Conservation (phyloP, 225 moss, liverwort and hornwort species). For the Bryum argenteum region DNA sequence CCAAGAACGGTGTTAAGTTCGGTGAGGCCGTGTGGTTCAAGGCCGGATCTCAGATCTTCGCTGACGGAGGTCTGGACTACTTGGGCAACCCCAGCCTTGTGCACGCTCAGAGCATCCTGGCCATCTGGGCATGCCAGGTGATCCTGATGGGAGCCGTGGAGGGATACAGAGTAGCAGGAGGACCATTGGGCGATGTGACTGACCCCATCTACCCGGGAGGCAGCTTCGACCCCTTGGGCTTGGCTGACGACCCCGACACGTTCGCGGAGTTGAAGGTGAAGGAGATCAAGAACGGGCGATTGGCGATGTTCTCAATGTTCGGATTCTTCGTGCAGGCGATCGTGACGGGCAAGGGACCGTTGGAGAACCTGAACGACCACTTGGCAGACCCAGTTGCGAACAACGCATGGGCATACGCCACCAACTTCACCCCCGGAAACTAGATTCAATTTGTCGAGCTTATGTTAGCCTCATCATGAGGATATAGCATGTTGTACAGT, state of each 20-base stretch:
- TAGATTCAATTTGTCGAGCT: neutral
- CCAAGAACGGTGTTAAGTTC: neutral
- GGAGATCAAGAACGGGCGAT: slow-evolving; percentile 25
- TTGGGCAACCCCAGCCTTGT: slow-evolving; percentile 34
- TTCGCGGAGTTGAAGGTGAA: slow-evolving; percentile 27
- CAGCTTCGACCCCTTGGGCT: slow-evolving; percentile 20
- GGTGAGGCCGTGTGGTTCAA: slow-evolving; percentile 38
- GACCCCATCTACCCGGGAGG: slow-evolving; percentile 37
- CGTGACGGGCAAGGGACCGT: slow-evolving; percentile 56
- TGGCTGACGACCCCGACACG: slow-evolving; percentile 15
- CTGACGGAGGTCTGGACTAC: slow-evolving; percentile 18
- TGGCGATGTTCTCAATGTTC: slow-evolving; percentile 19
- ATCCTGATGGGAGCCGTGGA: slow-evolving; percentile 33
- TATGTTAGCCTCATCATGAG: too few species aligned
- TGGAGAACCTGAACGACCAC: slow-evolving; percentile 52
- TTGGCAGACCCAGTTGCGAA: slow-evolving; percentile 53
- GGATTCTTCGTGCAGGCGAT: slow-evolving; percentile 72
- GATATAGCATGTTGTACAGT: too few species aligned
- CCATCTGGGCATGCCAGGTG: slow-evolving; percentile 31
- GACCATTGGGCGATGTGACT: slow-evolving; percentile 28
- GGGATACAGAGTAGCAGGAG: slow-evolving; percentile 11
- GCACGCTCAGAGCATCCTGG: slow-evolving; percentile 64
- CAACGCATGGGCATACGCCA: slow-evolving; percentile 63
- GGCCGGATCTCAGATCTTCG: slow-evolving; percentile 36
- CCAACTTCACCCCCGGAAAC: slow-evolving; percentile 51